Conservation (phyloP, 2,329 filamentous ascomycete genomes). For the Zelopaecilomyces penicillatus region DNA sequence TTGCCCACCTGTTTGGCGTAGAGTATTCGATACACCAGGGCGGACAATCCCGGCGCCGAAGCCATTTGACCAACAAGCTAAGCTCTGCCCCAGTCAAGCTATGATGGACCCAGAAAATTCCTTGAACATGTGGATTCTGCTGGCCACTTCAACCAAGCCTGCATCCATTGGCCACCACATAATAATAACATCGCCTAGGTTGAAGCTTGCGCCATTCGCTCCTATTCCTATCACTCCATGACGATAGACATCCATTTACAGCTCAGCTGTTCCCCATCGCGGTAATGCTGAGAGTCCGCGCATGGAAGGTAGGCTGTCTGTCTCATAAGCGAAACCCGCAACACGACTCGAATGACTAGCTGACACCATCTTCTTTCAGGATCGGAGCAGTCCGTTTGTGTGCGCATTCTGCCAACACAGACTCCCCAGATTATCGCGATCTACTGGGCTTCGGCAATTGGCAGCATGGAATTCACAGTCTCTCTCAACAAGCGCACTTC, state of each 20-base stretch:
- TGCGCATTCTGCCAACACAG: slow-evolving; percentile 32
- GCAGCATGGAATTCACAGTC: slow-evolving; percentile 12
- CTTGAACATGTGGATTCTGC: too few species aligned
- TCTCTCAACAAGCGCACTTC: slow-evolving; percentile 20
- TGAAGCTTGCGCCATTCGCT: too few species aligned
- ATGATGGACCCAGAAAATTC: too few species aligned
- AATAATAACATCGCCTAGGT: too few species aligned
- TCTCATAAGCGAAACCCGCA: too few species aligned
- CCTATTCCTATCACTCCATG: neutral
- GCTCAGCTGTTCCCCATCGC: slow-evolving; percentile 7
- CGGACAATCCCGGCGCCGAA: too few species aligned
- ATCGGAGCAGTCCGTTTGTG: slow-evolving; percentile 30
- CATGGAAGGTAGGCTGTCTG: slow-evolving; percentile 28
- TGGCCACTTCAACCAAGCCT: too few species aligned
- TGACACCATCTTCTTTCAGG: slow-evolving; percentile 16
- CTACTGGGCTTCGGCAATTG: slow-evolving; percentile 1
- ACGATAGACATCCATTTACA: slow-evolving; percentile 1
- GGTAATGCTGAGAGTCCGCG: slow-evolving; percentile 36
- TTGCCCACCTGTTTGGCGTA: too few species aligned
- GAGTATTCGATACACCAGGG: too few species aligned
- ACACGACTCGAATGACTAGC: slow-evolving; percentile 4
- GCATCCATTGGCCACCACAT: too few species aligned
- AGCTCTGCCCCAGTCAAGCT: too few species aligned
- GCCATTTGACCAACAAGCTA: too few species aligned
- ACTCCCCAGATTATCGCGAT: slow-evolving; percentile 11